phyloP scores from a whole-genome alignment of 805 yeast species.

The Candida dendrica region DNA sequence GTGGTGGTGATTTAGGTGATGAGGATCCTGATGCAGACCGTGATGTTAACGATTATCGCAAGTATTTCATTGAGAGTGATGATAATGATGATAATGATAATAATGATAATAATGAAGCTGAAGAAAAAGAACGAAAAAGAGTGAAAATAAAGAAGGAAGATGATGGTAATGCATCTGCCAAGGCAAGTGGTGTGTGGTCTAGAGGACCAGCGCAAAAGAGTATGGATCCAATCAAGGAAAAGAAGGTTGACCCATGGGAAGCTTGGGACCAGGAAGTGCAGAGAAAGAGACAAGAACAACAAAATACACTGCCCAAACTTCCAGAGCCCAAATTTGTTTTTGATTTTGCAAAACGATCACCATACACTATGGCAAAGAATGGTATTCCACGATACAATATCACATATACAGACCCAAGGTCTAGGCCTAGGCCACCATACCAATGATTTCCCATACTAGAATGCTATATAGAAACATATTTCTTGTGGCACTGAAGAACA shows the following conservation, averaged over 20 bases:
- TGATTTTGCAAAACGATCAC: neutral
- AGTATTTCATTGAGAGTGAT: neutral
- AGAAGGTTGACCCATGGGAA: neutral
- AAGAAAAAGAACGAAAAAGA: too few relatives aligned
- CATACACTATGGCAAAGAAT: too few relatives aligned
- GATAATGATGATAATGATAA: neutral
- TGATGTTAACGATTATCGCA: neutral
- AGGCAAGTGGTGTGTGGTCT: too few relatives aligned
- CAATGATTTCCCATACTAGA: too few relatives aligned
- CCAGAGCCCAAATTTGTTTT: neutral
- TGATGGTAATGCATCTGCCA: too few relatives aligned
- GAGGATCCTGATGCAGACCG: neutral
- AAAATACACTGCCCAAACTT: neutral
- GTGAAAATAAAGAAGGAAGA: neutral
- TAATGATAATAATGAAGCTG: too few relatives aligned
- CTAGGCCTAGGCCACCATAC: too few relatives aligned
- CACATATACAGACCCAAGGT: too few relatives aligned
- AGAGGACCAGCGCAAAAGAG: neutral
- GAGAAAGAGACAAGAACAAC: neutral
- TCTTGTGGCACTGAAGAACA: too few relatives aligned
- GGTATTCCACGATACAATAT: too few relatives aligned
- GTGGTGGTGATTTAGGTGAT: neutral
- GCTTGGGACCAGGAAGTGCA: neutral
- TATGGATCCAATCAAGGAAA: neutral
- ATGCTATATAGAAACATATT: too few relatives aligned